Conservation (phyloP, 2,329 filamentous ascomycete genomes). For the Sporothrix euskadiensis region DNA sequence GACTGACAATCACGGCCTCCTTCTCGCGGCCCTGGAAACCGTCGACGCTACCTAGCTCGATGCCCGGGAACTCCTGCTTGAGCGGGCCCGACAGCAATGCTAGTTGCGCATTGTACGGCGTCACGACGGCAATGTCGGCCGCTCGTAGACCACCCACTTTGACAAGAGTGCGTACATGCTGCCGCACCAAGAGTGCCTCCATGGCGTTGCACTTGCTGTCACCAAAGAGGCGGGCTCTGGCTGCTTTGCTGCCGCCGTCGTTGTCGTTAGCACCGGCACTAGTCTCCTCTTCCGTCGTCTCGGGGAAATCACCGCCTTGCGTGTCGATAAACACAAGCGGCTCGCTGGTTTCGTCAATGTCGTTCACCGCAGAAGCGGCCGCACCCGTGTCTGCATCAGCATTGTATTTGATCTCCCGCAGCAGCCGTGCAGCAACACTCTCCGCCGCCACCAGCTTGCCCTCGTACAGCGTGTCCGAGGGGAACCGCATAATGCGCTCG, state of each 20-base stretch:
- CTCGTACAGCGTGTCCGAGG: conserved; percentile 85
- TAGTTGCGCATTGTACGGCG: conserved; percentile 94
- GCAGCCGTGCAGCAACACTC: conserved; percentile 69
- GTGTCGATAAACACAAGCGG: conserved; percentile 94
- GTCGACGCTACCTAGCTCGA: conserved; percentile 95
- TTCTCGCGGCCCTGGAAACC: conserved; percentile 96
- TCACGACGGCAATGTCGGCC: conserved; percentile 88
- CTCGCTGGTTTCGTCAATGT: conserved; percentile 83
- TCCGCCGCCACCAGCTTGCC: conserved; percentile 78
- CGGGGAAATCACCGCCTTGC: conserved; percentile 87
- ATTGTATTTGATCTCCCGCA: conserved; percentile 72
- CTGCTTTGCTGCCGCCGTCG: neutral
- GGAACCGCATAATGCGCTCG: conserved; percentile 91
- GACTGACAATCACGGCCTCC: conserved; percentile 86
- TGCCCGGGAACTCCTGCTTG: conserved; percentile 76
- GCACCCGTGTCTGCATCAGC: conserved; percentile 39
- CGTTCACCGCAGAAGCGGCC: conserved; percentile 51
- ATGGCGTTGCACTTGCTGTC: conserved; percentile 88
- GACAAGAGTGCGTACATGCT: conserved; percentile 76
- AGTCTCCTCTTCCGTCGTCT: conserved; percentile 73
- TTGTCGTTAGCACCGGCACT: conserved; percentile 34
- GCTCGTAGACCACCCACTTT: conserved; percentile 69
- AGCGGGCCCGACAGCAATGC: conserved; percentile 71
- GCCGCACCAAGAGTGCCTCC: conserved; percentile 77
- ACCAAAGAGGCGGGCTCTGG: conserved; percentile 41